Conservation (phyloP, 192 early-diverging fungal genomes). For the Entomortierella parvispora region DNA sequence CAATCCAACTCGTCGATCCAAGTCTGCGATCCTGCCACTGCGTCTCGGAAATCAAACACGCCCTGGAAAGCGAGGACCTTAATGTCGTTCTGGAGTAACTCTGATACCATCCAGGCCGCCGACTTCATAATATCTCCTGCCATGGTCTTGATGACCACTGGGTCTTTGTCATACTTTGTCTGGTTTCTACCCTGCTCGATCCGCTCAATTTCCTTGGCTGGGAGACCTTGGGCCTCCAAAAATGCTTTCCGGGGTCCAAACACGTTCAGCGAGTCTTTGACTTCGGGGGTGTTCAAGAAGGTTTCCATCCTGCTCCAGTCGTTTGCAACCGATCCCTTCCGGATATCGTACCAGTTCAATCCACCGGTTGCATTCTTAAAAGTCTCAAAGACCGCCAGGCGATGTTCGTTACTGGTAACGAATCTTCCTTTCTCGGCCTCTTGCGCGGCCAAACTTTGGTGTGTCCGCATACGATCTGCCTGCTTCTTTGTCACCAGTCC, state of each 20-base stretch:
- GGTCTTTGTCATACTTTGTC: conserved; percentile 27
- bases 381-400: conserved; percentile 69
- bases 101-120: conserved; percentile 9
- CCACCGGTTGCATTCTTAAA: conserved; percentile 74
- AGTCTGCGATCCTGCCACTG: conserved; percentile 56
- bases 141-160: conserved; percentile 16
- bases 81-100: too few species aligned
- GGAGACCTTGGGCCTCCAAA: conserved; percentile 11
- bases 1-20: conserved; percentile 77
- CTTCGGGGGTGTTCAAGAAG: conserved; percentile 62
- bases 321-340: conserved; percentile 71
- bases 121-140: conserved; percentile 75
- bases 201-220: conserved; percentile 19
- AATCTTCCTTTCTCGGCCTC: conserved; percentile 62
- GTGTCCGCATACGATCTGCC: conserved; percentile 41
- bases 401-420: conserved; percentile 54
- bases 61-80: conserved; percentile 18
- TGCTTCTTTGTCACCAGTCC: conserved; percentile 62
- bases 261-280: conserved; percentile 71
- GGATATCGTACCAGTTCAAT: conserved; percentile 83
- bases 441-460: conserved; percentile 52
- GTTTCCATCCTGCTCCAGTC: conserved; percentile 64
- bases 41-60: conserved; percentile 62
- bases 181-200: conserved; percentile 21
- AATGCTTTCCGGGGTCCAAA: conserved; percentile 56